Conservation (phyloP, 805 yeast species). For the Sugiyamaella floridensis region DNA sequence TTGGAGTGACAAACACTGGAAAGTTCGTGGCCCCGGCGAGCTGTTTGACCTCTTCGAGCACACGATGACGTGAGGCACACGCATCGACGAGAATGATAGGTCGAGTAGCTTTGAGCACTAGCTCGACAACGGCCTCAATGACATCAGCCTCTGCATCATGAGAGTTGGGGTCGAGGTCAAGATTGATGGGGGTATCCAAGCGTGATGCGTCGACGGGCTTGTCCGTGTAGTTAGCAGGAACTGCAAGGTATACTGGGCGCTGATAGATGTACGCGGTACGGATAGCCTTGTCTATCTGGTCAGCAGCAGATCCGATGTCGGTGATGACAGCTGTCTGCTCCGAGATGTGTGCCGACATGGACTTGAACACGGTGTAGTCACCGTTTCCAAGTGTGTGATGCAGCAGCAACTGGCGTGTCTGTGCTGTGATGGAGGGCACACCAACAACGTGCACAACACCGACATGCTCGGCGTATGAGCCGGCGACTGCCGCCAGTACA, state of each 20-base stretch:
- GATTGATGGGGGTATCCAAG: constrained; percentile 59
- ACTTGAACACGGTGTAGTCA: constrained; percentile 69
- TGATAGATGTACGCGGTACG: constrained; percentile 63
- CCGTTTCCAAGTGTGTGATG: constrained; percentile 85
- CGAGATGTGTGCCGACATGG: constrained; percentile 70
- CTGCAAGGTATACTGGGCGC: constrained; percentile 75
- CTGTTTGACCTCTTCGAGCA: constrained; percentile 52
- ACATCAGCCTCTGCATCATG: constrained; percentile 58
- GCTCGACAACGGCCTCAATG: constrained; percentile 42
- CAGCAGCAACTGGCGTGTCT: constrained; percentile 61
- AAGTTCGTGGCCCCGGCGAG: constrained; percentile 63
- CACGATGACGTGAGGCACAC: constrained; percentile 74
- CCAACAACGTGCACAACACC: constrained; percentile 82
- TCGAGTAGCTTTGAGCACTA: constrained; percentile 53
- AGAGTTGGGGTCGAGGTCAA: constrained; percentile 52
- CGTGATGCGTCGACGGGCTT: constrained; percentile 36
- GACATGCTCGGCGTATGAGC: constrained; percentile 84
- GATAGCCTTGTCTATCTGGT: constrained; percentile 66
- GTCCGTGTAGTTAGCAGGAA: constrained; percentile 78
- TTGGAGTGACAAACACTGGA: constrained; percentile 82
- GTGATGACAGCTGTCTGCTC: constrained; percentile 58
- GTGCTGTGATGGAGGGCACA: constrained; percentile 71
- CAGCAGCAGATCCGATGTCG: constrained; percentile 59
- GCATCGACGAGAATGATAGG: constrained; percentile 82
- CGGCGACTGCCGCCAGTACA: constrained; percentile 81